phyloP scores from a whole-genome alignment of 306 rosid genomes.

The Canavalia ensiformis region DNA sequence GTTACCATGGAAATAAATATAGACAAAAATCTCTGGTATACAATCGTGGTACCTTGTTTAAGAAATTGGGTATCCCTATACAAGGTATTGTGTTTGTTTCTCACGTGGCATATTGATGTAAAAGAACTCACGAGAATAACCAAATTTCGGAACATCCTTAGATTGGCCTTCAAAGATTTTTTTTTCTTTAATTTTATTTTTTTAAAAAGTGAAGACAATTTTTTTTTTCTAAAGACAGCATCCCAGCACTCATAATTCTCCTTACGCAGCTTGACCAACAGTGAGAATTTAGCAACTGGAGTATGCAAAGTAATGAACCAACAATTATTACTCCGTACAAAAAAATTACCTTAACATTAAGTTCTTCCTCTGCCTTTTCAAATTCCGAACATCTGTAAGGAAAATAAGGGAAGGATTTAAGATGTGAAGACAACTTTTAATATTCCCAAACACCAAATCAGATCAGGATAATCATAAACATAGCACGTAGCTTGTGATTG shows the following conservation, averaged over 20 bases:
- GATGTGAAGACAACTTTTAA: slow-evolving; percentile 31
- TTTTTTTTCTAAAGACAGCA: neutral
- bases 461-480: slow-evolving; percentile 14
- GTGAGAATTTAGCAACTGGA: neutral
- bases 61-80: too few species aligned
- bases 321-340: slow-evolving; percentile 17
- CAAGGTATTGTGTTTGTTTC: too few species aligned
- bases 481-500: slow-evolving; percentile 11
- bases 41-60: too few species aligned
- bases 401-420: slow-evolving; percentile 16
- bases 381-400: slow-evolving; percentile 68
- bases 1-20: too few species aligned
- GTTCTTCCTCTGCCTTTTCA: slow-evolving; percentile 63
- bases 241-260: slow-evolving; percentile 31
- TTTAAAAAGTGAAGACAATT: too few species aligned
- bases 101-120: too few species aligned
- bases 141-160: too few species aligned
- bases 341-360: slow-evolving; percentile 68
- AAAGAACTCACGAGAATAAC: too few species aligned
- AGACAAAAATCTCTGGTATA: too few species aligned
- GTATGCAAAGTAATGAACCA: slow-evolving; percentile 24
- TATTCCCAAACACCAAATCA: slow-evolving; percentile 39
- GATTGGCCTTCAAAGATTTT: too few species aligned
- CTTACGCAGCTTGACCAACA: slow-evolving; percentile 5
- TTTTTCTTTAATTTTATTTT: too few species aligned